These are phyloP conservation scores for Thelephora terrestris DNA, from an alignment of 1,284 basidiomycete species.

Conservation along the genomic window DNA sequence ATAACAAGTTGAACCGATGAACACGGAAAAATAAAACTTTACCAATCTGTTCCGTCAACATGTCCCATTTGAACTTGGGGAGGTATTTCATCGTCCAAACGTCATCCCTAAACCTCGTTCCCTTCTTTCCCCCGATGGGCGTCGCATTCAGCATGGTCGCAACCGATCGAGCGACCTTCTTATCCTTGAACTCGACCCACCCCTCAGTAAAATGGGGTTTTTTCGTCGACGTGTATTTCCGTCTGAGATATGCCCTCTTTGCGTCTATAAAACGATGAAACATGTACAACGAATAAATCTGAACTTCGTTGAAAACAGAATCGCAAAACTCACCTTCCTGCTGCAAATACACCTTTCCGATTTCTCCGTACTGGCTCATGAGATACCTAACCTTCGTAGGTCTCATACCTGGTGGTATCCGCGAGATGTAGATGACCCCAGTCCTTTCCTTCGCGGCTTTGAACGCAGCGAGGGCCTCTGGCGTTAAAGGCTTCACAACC, in stretches of 20 bases:
- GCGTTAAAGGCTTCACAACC: conserved; percentile 58
- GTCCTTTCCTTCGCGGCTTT: conserved; percentile 58
- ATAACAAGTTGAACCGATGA: conserved; percentile 2
- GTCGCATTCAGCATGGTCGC: conserved; percentile 96
- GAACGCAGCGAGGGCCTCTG: conserved; percentile 62
- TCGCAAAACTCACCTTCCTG: conserved; percentile 53
- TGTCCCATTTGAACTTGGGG: conserved; percentile 97
- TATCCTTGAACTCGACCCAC: conserved; percentile 97
- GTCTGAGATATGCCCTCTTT: conserved; percentile 66
- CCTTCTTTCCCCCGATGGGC: conserved; percentile 92
- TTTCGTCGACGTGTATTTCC: conserved; percentile 74
- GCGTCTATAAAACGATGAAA: conserved; percentile 50
- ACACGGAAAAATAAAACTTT: conserved; percentile 29
- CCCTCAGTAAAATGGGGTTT: conserved; percentile 88
- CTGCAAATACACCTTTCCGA: conserved; percentile 82
- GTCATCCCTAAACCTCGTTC: conserved; percentile 87
- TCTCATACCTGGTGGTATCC: conserved; percentile 98
- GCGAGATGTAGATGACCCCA: conserved; percentile 90
- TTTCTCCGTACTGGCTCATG: conserved; percentile 75
- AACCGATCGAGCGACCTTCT: conserved; percentile 81
- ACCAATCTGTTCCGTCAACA: conserved; percentile 98
- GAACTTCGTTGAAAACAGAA: not conserved
- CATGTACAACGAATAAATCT: conserved; percentile 3
- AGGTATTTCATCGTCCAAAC: conserved; percentile 99
- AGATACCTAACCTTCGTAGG: conserved; percentile 94